Evolutionary conservation across 495 filamentous ascomycete species (phyloP).

Genomic region (Letharia columbiana): DNA sequence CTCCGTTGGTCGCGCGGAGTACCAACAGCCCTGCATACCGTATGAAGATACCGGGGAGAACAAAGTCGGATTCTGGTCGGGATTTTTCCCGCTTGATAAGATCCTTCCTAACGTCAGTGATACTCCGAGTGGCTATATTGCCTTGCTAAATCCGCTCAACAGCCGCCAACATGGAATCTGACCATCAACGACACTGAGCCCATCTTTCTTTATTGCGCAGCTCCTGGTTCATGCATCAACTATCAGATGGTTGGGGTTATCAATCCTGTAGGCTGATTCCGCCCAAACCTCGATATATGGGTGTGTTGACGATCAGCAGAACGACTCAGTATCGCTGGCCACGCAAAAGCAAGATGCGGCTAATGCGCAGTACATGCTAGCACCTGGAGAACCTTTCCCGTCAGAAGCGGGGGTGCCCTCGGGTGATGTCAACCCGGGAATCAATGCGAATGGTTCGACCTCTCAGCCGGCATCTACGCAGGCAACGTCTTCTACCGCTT

Average conservation of each 20-base stretch:
- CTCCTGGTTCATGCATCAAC: slow-evolving; percentile 32
- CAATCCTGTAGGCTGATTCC: slow-evolving; percentile 27
- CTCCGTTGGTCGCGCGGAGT: slow-evolving; percentile 49
- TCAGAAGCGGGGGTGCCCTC: slow-evolving; percentile 29
- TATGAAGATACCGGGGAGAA: slow-evolving; percentile 40
- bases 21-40: slow-evolving; percentile 47
- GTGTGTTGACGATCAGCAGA: slow-evolving; percentile 25
- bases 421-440: slow-evolving; percentile 12
- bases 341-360: slow-evolving; percentile 31
- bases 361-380: slow-evolving; percentile 33
- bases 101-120: slow-evolving; percentile 32
- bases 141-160: slow-evolving; percentile 5
- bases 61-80: slow-evolving; percentile 42
- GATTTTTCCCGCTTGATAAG: slow-evolving; percentile 32
- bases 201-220: slow-evolving; percentile 53
- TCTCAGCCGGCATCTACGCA: slow-evolving; percentile 7
- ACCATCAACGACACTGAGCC: slow-evolving; percentile 49
- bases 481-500: slow-evolving; percentile 12
- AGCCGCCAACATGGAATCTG: slow-evolving; percentile 42
- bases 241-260: slow-evolving; percentile 41
- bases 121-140: neutral
- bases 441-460: neutral
- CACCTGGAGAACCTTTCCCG: slow-evolving; percentile 35
- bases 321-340: slow-evolving; percentile 29
- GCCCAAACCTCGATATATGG: neutral